A percentile compares a stretch with the other conserved stretches of the same genome.
phyloP scores from a whole-genome alignment of 2,329 filamentous ascomycete genomes.

The Bipolaris gigantea region DNA sequence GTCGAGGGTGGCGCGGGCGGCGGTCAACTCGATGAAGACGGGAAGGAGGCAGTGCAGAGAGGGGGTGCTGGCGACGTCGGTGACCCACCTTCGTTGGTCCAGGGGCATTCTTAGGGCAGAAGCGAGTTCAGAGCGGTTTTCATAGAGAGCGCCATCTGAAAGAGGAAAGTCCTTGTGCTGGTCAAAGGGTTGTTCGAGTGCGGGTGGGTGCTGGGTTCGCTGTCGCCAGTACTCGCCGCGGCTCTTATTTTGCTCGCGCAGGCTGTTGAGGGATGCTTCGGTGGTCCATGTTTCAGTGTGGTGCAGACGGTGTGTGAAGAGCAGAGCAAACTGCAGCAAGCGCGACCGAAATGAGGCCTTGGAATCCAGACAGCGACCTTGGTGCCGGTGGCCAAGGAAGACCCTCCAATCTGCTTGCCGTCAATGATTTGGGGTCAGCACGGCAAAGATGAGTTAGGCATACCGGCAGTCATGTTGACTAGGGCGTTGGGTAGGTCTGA shows the following conservation, averaged over 20 bases:
- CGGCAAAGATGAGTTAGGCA: background rate
- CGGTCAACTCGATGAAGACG: constrained; percentile 57
- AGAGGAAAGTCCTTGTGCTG: constrained; percentile 33
- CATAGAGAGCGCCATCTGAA: constrained; percentile 27
- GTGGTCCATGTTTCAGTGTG: constrained; percentile 45
- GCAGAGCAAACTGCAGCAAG: constrained; percentile 51
- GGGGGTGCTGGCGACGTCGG: constrained; percentile 43
- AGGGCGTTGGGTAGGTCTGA: constrained; percentile 39
- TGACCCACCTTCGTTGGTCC: constrained; percentile 30
- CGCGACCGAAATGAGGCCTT: constrained; percentile 53
- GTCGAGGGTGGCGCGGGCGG: constrained; percentile 36
- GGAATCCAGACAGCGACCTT: constrained; percentile 36
- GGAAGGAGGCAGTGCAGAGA: constrained; percentile 49
- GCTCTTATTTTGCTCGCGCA: constrained; percentile 43
- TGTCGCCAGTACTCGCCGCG: constrained; percentile 36
- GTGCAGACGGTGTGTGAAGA: constrained; percentile 50
- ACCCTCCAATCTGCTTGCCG: constrained; percentile 46
- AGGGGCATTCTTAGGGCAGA: constrained; percentile 31
- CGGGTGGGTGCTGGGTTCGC: constrained; percentile 25
- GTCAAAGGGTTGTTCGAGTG: constrained; percentile 30
- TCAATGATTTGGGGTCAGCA: background rate
- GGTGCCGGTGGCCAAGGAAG: constrained; percentile 48
- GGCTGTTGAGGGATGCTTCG: constrained; percentile 35
- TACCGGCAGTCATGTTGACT: constrained; percentile 40
- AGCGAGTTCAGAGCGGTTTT: constrained; percentile 33